Conservation (phyloP, 108 stramenopile genomes). For the Cyclotella choctawhatcheeana region DNA sequence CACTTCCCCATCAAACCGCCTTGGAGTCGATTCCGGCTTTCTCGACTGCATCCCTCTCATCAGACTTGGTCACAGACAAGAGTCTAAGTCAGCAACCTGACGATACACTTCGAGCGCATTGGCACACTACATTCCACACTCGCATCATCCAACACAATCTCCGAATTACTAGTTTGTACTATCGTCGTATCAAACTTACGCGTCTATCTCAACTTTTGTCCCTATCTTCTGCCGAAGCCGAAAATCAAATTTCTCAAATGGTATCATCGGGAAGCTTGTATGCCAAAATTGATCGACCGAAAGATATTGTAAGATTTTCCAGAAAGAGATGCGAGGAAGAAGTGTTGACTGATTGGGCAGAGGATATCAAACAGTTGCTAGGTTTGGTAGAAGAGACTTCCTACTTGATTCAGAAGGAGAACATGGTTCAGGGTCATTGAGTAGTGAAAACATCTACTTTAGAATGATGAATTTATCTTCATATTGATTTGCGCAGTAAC, state of each 20-base stretch:
- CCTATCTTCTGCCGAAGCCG: conserved; percentile 69
- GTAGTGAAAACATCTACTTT: background rate
- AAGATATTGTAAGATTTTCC: conserved; percentile 88
- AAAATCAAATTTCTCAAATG: conserved; percentile 87
- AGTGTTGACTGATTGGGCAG: conserved; percentile 93
- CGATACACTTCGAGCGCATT: conserved; percentile 48
- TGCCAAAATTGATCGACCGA: conserved; percentile 96
- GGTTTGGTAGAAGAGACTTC: conserved; percentile 93
- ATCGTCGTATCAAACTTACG: conserved; percentile 84
- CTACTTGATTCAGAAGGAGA: conserved; percentile 98
- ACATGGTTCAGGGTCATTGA: conserved; percentile 72
- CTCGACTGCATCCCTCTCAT: conserved; percentile 57
- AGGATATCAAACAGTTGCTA: conserved; percentile 92
- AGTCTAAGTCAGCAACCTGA: background rate
- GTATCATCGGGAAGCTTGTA: conserved; percentile 84
- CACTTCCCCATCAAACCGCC: conserved; percentile 75
- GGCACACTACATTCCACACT: conserved; percentile 80
- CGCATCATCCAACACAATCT: conserved; percentile 98
- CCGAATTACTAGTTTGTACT: conserved; percentile 87
- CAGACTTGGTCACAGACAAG: background rate
- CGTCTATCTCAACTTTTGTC: conserved; percentile 91
- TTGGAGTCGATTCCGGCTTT: conserved; percentile 75
- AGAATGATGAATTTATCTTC: too few relatives aligned
- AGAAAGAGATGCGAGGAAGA: conserved; percentile 75
- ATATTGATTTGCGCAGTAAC: too few relatives aligned